Conservation (phyloP, 1,284 basidiomycete genomes). For the Puccinia sorghi region DNA sequence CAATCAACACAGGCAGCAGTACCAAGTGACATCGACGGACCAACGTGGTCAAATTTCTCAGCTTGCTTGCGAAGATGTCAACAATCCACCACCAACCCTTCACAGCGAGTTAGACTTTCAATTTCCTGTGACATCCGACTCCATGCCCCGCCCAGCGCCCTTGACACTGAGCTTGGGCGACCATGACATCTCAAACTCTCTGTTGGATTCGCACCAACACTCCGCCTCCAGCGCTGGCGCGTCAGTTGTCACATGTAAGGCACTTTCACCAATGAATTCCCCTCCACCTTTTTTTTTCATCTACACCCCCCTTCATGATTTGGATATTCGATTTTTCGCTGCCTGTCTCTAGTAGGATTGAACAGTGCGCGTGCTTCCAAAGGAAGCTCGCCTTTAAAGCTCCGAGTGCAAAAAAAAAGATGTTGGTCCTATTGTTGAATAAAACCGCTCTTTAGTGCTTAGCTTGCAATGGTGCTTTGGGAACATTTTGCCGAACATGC, state of each 20-base stretch:
- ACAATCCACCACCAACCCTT: constrained; percentile 4
- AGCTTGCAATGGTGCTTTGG: no score
- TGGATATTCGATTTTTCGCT: not conserved
- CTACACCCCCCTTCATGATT: not conserved
- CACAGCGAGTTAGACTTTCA: constrained; percentile 20
- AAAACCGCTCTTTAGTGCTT: not conserved
- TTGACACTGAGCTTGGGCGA: constrained; percentile 13
- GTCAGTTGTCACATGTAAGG: constrained; percentile 23
- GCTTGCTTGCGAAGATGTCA: constrained; percentile 2
- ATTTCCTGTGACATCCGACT: constrained; percentile 32
- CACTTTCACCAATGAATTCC: not conserved
- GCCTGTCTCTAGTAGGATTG: no score
- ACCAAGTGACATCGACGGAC: constrained; percentile 7
- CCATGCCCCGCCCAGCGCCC: constrained; percentile 4
- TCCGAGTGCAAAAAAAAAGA: not conserved
- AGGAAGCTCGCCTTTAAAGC: not conserved
- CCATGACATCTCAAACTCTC: constrained; percentile 25
- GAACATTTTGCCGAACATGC: no score
- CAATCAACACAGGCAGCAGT: not conserved
- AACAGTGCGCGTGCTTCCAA: not conserved
- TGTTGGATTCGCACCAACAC: constrained; percentile 12
- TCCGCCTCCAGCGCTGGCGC: constrained; percentile 21
- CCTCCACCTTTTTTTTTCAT: not conserved
- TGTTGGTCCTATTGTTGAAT: not conserved
- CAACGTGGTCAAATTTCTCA: constrained; percentile 10